phyloP scores from a whole-genome alignment of 305 asterid genomes.

The Fraxinus dipetala region DNA sequence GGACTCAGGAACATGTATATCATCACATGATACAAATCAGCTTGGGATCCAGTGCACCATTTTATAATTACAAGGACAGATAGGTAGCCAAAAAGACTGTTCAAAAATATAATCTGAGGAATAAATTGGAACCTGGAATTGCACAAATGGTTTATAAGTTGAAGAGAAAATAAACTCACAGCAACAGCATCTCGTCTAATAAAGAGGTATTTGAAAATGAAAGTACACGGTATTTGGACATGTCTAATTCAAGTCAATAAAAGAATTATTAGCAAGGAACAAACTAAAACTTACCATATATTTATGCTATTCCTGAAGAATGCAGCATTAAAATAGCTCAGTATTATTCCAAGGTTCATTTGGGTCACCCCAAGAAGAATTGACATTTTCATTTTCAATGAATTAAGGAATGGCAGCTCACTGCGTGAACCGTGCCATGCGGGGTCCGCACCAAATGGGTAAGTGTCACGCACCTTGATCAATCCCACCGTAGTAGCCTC shows the following conservation, averaged over 20 bases:
- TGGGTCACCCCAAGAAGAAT: constrained; percentile 89
- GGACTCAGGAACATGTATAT: constrained; percentile 96
- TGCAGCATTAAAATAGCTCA: constrained; percentile 75
- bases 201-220: constrained; percentile 16
- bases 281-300: constrained; percentile 52
- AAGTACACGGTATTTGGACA: background rate
- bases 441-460: constrained; percentile 91
- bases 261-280: constrained; percentile 3
- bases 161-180: constrained; percentile 14
- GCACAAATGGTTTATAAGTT: constrained; percentile 25
- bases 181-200: background rate
- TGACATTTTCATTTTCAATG: constrained; percentile 93
- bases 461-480: constrained; percentile 76
- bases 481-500: constrained; percentile 73
- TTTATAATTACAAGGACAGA: constrained; percentile 71
- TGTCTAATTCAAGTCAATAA: constrained; percentile 4
- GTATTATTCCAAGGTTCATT: constrained; percentile 86
- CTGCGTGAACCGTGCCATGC: constrained; percentile 93
- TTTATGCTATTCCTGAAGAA: constrained; percentile 71
- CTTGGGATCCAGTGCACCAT: constrained; percentile 89
- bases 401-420: constrained; percentile 84
- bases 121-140: constrained; percentile 78
- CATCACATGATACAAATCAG: constrained; percentile 91
- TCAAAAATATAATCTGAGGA: constrained; percentile 83
- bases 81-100: constrained; percentile 82